phyloP scores from a whole-genome alignment of 768 basidiomycete genomes.

The Tricholomella constricta region DNA sequence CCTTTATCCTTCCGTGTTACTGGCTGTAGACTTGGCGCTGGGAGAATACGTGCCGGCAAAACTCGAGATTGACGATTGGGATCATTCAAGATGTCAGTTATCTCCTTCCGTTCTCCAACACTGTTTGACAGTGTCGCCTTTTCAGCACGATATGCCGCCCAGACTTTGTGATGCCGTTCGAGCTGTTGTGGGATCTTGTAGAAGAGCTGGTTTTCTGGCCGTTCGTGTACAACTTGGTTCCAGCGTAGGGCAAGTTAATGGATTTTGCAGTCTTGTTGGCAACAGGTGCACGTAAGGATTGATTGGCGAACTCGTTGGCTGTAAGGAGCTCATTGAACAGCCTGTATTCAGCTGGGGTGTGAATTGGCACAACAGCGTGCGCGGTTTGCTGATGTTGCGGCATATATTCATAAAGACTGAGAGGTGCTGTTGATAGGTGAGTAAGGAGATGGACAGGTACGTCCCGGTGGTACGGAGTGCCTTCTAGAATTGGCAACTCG shows the following conservation, averaged over 20 bases:
- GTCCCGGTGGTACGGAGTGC: not conserved
- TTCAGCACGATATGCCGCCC: not conserved
- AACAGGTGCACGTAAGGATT: not conserved
- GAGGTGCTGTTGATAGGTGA: not conserved
- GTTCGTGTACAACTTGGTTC: not conserved
- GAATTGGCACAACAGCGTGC: constrained; percentile 1
- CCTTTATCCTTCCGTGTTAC: not conserved
- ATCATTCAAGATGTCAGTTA: not conserved
- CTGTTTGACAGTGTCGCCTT: not conserved
- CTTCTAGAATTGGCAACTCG: not conserved
- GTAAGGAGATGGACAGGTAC: constrained; percentile 1
- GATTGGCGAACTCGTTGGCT: not conserved
- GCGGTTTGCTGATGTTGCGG: not conserved
- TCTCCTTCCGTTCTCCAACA: not conserved
- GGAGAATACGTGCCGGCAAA: not conserved
- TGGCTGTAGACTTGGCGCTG: not conserved
- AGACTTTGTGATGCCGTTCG: not conserved
- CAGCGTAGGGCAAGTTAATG: not conserved
- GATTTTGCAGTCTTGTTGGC: not conserved
- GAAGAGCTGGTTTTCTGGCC: not conserved
- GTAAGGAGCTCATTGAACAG: not conserved
- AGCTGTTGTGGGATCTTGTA: not conserved
- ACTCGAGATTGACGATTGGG: not conserved
- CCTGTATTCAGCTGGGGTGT: not conserved
- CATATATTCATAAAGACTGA: not conserved